Evolutionary conservation across 2,329 filamentous ascomycete species (phyloP).

Genomic region (Trichophyton simii): DNA sequence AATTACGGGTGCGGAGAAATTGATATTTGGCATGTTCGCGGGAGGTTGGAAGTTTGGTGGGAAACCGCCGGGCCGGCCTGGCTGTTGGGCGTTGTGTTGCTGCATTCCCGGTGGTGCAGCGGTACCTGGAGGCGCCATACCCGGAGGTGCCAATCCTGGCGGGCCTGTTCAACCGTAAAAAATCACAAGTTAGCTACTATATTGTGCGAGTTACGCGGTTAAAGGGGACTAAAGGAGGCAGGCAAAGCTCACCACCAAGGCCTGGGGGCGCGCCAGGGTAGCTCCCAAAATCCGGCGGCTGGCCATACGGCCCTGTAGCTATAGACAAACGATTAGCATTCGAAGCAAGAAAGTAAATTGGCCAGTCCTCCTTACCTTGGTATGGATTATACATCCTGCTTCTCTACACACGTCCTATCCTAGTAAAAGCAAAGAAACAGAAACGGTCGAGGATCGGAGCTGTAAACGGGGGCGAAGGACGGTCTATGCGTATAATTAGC

Average conservation of each 20-base stretch:
- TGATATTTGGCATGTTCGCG: constrained; percentile 89
- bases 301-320: constrained; percentile 51
- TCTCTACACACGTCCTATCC: neutral
- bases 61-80: constrained; percentile 67
- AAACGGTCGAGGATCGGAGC: neutral
- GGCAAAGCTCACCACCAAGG: constrained; percentile 48
- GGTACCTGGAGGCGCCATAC: constrained; percentile 69
- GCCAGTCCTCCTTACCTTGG: constrained; percentile 22
- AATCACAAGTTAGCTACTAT: neutral
- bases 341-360: neutral
- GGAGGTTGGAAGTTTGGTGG: constrained; percentile 79
- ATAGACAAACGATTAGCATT: neutral
- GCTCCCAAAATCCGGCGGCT: constrained; percentile 58
- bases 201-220: neutral
- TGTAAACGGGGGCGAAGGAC: neutral
- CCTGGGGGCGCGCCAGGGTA: constrained; percentile 68
- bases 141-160: constrained; percentile 43
- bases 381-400: constrained; percentile 34
- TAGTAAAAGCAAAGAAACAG: neutral
- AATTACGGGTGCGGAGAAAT: constrained; percentile 94
- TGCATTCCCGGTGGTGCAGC: constrained; percentile 65
- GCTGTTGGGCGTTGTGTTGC: constrained; percentile 58
- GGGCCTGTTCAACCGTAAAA: constrained; percentile 41
- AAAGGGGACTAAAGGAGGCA: neutral
- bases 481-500: neutral